Evolutionary conservation across 2,329 filamentous ascomycete genomes (phyloP).

Genomic region (Clathrospora elynae): DNA sequence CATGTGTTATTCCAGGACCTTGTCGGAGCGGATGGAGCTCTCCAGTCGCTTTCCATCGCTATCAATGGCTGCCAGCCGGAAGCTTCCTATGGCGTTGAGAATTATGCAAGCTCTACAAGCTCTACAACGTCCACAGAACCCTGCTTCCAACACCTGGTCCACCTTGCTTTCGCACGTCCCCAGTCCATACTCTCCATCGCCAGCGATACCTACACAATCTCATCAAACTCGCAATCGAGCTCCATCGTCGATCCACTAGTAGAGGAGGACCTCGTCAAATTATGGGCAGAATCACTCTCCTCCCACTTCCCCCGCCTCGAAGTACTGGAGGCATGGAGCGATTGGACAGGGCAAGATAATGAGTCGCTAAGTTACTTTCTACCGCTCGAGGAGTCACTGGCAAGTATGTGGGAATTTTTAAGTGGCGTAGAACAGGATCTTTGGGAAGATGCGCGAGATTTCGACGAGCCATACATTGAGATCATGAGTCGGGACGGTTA

Average conservation of each 20-base stretch:
- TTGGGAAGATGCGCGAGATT: constrained; percentile 39
- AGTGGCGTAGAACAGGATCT: constrained; percentile 43
- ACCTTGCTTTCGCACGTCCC: constrained; percentile 38
- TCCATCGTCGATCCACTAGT: constrained; percentile 23
- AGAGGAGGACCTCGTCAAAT: constrained; percentile 35
- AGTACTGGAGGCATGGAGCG: constrained; percentile 43
- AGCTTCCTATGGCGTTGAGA: background rate
- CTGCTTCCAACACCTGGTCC: constrained; percentile 33
- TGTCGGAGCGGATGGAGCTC: background rate
- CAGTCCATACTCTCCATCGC: constrained; percentile 31
- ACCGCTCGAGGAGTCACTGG: constrained; percentile 36
- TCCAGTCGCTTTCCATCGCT: constrained; percentile 8
- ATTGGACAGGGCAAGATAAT: constrained; percentile 37
- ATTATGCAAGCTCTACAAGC: background rate
- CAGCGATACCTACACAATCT: constrained; percentile 20
- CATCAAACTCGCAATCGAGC: constrained; percentile 16
- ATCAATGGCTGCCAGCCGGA: constrained; percentile 1
- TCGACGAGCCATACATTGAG: constrained; percentile 11
- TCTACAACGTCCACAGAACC: constrained; percentile 8
- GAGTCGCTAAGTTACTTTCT: constrained; percentile 41
- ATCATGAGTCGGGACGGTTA: constrained; percentile 9
- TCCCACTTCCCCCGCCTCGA: constrained; percentile 38
- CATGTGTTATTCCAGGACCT: background rate
- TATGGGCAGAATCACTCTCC: constrained; percentile 35
- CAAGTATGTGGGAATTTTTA: constrained; percentile 43